phyloP scores from a whole-genome alignment of 495 filamentous ascomycete genomes.

The Chaetomium cochliodes region DNA sequence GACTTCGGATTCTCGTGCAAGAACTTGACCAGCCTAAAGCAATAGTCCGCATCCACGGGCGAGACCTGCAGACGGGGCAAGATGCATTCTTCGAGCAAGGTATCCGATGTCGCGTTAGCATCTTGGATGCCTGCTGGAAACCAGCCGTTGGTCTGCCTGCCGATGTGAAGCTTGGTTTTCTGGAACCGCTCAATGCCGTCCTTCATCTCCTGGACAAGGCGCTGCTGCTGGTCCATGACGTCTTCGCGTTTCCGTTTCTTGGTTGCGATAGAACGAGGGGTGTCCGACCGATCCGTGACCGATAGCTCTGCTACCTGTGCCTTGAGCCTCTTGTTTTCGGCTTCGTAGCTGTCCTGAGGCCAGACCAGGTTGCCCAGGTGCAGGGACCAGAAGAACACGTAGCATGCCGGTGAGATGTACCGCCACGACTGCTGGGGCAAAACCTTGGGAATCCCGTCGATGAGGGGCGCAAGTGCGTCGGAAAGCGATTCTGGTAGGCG shows the following conservation, averaged over 20 bases:
- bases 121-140: conserved; percentile 63
- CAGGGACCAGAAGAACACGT: conserved; percentile 90
- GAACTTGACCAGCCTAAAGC: conserved; percentile 78
- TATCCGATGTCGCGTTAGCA: conserved; percentile 65
- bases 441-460: conserved; percentile 60
- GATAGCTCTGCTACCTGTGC: conserved; percentile 60
- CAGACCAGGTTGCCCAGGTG: conserved; percentile 75
- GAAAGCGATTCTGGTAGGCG: conserved; percentile 57
- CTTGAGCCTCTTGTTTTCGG: conserved; percentile 63
- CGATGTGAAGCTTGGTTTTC: conserved; percentile 61
- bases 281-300: conserved; percentile 65
- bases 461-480: conserved; percentile 73
- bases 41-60: conserved; percentile 80
- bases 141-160: conserved; percentile 78
- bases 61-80: conserved; percentile 82
- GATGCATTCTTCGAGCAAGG: conserved; percentile 85
- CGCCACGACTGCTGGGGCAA: conserved; percentile 65
- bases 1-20: conserved; percentile 78
- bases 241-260: conserved; percentile 68
- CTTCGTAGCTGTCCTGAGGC: conserved; percentile 68
- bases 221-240: conserved; percentile 62
- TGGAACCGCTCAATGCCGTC: conserved; percentile 59
- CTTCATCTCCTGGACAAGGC: conserved; percentile 55
- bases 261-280: conserved; percentile 59
- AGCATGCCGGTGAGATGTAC: conserved; percentile 71